Base-by-base conservation (phyloP, 1,139 yeast species). In the Yamadazyma jaroonii region DNA sequence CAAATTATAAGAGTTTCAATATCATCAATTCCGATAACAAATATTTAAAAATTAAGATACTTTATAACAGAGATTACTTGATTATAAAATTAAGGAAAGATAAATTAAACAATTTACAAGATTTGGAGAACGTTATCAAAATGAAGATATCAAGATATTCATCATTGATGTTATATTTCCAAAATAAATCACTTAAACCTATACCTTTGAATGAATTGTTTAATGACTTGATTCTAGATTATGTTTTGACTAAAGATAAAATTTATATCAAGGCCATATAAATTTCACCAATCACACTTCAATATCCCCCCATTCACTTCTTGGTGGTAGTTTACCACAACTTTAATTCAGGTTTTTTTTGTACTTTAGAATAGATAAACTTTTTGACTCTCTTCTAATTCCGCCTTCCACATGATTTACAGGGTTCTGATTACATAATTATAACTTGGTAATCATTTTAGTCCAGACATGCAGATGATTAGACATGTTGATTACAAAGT, bases 71-170 rank as follows among this genome's bases (percentile, higher is more conserved):
- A 9, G 36, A 38, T 13, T 37, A 25, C 9, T 42, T 56, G 9
- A 50, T 56, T 0, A 38, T 64, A 9, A 53, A 54, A 40, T 45
- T 64, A 34, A 50, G 58, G 14, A 64, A 62, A 39, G 64, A 59
- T 35, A 52, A 49, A 40, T 49, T 63, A 21, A 38, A 40, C 10
- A 49, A 47, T 35, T 36, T 61, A 29, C 42, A 55, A 33, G 66
- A 64, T 37, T 50, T 64, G 26, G 46, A 54, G 25, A 52, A 59
- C 32, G 56, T 59, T 9, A 50, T 64, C 11, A 50, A 54, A 35
- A 42, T 59, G 5, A 41, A 58, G 39, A 44, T 49, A 21, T 44
- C 47, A 31, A 41, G 39, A 26, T 50, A 46, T 23, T 47, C 52
- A 25, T 49, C 52, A 21, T 46, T 62, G 26, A 43, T 47, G 20